Base-by-base conservation (phyloP, 495 filamentous ascomycete species). In the Pseudoneurospora amorphoporcata region DNA sequence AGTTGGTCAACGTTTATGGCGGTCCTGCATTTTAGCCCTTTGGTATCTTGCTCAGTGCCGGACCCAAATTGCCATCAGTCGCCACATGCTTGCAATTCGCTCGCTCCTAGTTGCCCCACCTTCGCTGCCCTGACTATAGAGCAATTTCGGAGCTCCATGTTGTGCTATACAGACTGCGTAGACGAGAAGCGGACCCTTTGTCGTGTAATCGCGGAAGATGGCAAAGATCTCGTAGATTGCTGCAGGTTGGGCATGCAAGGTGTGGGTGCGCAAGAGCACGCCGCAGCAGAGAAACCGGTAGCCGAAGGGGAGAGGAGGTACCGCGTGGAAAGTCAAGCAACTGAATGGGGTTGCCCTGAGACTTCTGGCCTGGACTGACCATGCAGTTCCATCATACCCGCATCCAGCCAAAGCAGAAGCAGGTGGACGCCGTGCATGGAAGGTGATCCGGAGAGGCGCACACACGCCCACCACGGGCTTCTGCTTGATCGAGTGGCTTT, bases 401-500 rank as follows among this genome's bases (percentile, higher is more conserved):
- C 53, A 65, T 65, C 53, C 53, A 65, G 53, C 53, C 53, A 35
- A 65, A 65, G 53, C 6, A 61, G 47, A 61, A 61, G 23, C 47
- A 35, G 53, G 29, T 35, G 53, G 53, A 65, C 53, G 53, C 53
- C 53, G 23, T 65, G 53, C 53, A 65, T 65, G 14, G 53, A 65
- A 65, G 53, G 53, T 65, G 53, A 65, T 65, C 53, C 53, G 53
- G 47, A 40, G 39, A 61, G 47, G 47, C 47, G 32, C 47, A 61
- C 19, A 58, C 23, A 61, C 47, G 12, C 29, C 53, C 17, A 14
- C 47, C 38, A 37, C 71, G 43, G 73, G 42, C 45, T 38, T 68
- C 37, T 75, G 73, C 72, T 74, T 72, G 61, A 73, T 76, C 75
- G 74, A 71, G 68, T 69, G 70, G 72, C 43, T 71, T 71, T n/a